Base-by-base conservation (phyloP, 345 rosid genomes). In the Erysimum cheiranthoides region DNA sequence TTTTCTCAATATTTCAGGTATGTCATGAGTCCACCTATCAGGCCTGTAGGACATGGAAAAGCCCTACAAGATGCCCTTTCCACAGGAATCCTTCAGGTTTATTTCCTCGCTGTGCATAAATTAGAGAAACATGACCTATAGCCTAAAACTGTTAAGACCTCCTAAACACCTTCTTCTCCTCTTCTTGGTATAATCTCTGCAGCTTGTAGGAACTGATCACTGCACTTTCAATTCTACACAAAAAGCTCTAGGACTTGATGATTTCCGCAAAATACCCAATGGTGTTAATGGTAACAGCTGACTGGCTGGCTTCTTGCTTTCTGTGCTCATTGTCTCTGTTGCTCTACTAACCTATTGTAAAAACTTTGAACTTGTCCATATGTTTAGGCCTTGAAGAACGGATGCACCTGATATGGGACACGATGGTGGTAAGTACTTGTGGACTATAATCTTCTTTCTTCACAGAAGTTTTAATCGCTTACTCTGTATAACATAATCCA, bases 181-280 rank as follows among this genome's bases (percentile, higher is more conserved):
- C 31, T 18, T 21, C 42, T 13, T 70, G 64, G 13, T 51, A 57
- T 63, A 13, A 31, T 43, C 31, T 74, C 21, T 86, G 81, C 93
- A 92, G 97, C 96, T 92, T 64, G 94, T 95, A 45, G 99, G 99
- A 79, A 95, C 99, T 60, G 99, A 95, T 84, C 99, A 95, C 73
- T 95, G 99, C 74, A 38, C 74, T 16, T 95, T 89, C 73, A 89
- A 88, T 73, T 92, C 99, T 17, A 86, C 91, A 30, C 98, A 95
- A 82, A 95, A 95, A 75, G 77, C 94, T 62, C 43, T 86, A 14
- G 98, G 98, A 25, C 77, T 89, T 60, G 88, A 95, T 80, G 98
- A 92, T 88, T 92, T 95, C 81, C 91, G 94, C 60, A 89, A 87
- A 78, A 95, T 90, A 50, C 98, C 98, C 34, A 93, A 92, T 76